Evolutionary conservation across 192 early-diverging fungal species (phyloP).

Genomic region (Podila clonocystis): DNA sequence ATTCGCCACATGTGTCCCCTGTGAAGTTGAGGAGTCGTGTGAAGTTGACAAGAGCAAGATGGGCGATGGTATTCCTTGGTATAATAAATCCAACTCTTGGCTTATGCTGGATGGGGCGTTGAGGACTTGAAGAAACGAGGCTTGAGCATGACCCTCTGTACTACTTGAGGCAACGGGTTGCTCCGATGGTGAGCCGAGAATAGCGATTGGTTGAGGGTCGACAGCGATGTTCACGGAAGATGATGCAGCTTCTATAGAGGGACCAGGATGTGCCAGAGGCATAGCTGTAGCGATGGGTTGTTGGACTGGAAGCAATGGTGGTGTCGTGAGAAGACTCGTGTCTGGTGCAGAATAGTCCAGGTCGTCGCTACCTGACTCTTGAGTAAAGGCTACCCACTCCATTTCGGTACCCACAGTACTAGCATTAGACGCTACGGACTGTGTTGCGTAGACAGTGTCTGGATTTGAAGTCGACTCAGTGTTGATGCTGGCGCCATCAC

Average conservation of each 20-base stretch:
- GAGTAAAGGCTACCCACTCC: not conserved
- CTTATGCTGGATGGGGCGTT: not conserved
- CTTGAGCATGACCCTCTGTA: not conserved
- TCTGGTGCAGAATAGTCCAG: constrained; percentile 14
- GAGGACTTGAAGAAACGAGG: not conserved
- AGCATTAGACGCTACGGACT: not conserved
- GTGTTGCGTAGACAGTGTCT: not conserved
- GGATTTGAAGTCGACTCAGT: not conserved
- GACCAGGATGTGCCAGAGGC: constrained; percentile 17
- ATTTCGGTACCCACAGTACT: not conserved
- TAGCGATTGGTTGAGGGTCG: too few relatives aligned
- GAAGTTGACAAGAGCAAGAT: not conserved
- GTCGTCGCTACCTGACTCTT: constrained; percentile 15
- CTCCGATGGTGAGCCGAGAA: too few relatives aligned
- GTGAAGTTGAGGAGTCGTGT: too few relatives aligned
- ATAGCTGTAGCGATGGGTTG: constrained; percentile 40
- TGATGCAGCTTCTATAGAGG: not conserved
- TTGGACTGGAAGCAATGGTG: constrained; percentile 25
- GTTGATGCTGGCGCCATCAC: constrained; percentile 9
- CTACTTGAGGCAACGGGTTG: not conserved
- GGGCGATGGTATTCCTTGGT: not conserved
- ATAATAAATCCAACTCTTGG: not conserved
- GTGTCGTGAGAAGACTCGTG: constrained; percentile 20
- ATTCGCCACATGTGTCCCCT: too few relatives aligned
- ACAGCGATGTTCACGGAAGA: not conserved